Evolutionary conservation across 441 rosid species (phyloP).

Genomic region (Adansonia gregorii): DNA sequence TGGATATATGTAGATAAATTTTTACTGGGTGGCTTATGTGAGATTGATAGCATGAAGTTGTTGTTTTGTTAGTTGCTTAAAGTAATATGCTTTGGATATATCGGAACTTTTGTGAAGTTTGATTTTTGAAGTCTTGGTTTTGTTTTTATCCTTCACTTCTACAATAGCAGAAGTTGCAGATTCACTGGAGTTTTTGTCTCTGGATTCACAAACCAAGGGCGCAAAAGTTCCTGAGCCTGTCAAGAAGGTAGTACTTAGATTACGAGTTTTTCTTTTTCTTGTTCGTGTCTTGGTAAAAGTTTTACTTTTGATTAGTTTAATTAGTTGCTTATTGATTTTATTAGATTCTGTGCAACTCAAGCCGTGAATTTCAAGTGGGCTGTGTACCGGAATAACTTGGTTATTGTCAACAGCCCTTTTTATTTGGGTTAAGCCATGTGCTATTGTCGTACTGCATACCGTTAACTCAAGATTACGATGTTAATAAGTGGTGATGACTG

Average conservation of each 20-base stretch:
- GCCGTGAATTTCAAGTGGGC: not conserved
- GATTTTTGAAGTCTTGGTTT: not conserved
- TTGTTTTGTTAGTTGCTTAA: not conserved
- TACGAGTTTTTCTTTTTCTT: not conserved
- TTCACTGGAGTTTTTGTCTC: constrained; percentile 51
- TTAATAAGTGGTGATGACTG: not conserved
- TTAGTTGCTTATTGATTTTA: not conserved
- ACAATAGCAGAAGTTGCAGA: constrained; percentile 50
- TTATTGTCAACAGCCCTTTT: constrained; percentile 20
- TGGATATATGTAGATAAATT: not conserved
- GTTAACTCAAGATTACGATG: constrained; percentile 14
- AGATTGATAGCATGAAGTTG: not conserved
- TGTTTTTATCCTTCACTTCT: constrained; percentile 37
- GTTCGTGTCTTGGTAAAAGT: not conserved
- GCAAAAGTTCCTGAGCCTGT: constrained; percentile 35
- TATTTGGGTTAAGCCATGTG: not conserved
- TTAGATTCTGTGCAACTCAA: not conserved
- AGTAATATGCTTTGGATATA: constrained; percentile 22
- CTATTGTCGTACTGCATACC: not conserved
- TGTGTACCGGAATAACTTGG: not conserved
- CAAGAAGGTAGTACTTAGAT: constrained; percentile 42
- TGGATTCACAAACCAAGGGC: constrained; percentile 43
- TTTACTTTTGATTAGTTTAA: constrained; percentile 13
- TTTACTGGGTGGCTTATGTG: not conserved
- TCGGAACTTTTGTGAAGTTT: constrained; percentile 9